A percentile compares a stretch with the other conserved stretches of the same genome.
Conservation (phyloP, 768 basidiomycete genomes). For the Russula emetica region DNA sequence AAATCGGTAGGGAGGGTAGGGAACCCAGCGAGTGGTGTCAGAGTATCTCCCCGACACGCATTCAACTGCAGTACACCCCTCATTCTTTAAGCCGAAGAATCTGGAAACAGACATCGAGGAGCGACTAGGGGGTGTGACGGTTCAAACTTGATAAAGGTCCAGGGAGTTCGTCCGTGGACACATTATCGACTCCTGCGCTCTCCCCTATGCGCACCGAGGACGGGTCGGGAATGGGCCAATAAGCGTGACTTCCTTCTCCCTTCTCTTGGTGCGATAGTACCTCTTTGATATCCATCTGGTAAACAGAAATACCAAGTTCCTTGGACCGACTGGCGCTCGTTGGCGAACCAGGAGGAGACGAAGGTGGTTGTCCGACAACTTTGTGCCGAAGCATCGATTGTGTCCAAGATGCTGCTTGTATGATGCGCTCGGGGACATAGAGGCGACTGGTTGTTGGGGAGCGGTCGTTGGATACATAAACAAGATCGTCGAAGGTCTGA, state of each 20-base stretch:
- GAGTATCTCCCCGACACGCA: slow-evolving; percentile 43
- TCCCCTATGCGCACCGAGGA: slow-evolving; percentile 75
- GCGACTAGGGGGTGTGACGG: slow-evolving; percentile 31
- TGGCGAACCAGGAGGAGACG: slow-evolving; percentile 37
- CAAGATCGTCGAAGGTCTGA: slow-evolving; percentile 76
- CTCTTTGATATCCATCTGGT: slow-evolving; percentile 48
- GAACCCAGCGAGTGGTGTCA: slow-evolving; percentile 55
- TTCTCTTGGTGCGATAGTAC: slow-evolving; percentile 31
- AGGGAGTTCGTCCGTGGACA: slow-evolving; percentile 71
- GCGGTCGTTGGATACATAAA: slow-evolving; percentile 65
- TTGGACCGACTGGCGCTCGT: slow-evolving; percentile 42
- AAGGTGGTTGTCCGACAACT: slow-evolving; percentile 41
- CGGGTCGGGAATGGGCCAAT: slow-evolving; percentile 64
- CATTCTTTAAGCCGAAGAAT: slow-evolving; percentile 60
- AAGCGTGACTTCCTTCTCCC: slow-evolving; percentile 37
- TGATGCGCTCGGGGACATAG: slow-evolving; percentile 59
- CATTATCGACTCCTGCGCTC: slow-evolving; percentile 46
- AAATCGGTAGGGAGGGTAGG: slow-evolving; percentile 79
- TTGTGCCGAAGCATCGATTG: slow-evolving; percentile 62
- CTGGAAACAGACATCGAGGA: slow-evolving; percentile 43
- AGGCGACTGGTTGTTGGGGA: slow-evolving; percentile 66
- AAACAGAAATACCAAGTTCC: slow-evolving; percentile 62
- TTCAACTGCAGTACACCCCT: slow-evolving; percentile 40
- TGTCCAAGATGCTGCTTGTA: slow-evolving; percentile 80
- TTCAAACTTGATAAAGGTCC: slow-evolving; percentile 33